Evolutionary conservation across 2,329 filamentous ascomycete genomes (phyloP), one percentile per base, ranked within the genome.

Genomic region (Monosporascus sp.): DNA sequence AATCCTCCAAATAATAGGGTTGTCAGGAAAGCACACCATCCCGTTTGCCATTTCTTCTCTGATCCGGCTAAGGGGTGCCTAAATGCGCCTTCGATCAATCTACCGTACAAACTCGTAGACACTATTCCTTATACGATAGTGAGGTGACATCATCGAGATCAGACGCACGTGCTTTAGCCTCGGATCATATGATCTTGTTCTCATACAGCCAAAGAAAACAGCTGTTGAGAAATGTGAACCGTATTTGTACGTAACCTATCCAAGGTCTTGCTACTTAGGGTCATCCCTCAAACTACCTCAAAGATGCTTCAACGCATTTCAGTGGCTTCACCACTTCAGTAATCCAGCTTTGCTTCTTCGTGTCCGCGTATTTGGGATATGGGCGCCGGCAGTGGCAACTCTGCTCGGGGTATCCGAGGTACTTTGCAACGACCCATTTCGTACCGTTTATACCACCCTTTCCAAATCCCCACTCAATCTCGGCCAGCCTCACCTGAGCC

Each of bases 371-470:
- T 57, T 70, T 66, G 1, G 80, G 80, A 57, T 81, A 82, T 17
- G 80, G 80, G 49, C 76, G 67, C 46, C 81, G 70, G 64, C 78
- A 83, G 61, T 82, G 74, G 50, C 72, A 72, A 61, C 74, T 80
- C 17, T 70, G 68, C 35, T 74, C 63, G 1, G 78, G 73, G 60
- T 84, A 84, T n/a, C 77, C 79, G 18, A 69, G 69, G 26, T 77
- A 64, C 62, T 81, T 76, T 38, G 75, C 77, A 37, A 82, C 79
- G n/a, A 81, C 74, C 74, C 77, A 83, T 64, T 84, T 84, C 7
- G 77, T 83, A 9, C 81, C 80, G 60, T 82, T 82, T 63, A 84
- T 81, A n/a, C 79, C 80, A 3, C 78, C 77, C 63, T 80, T 81
- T 28, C 68, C 78, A 51, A 84, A 80, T 1, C 77, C 80, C 74